Base-by-base conservation (phyloP, 2,329 filamentous ascomycete species). In the Hymenoscyphus infarciens region DNA sequence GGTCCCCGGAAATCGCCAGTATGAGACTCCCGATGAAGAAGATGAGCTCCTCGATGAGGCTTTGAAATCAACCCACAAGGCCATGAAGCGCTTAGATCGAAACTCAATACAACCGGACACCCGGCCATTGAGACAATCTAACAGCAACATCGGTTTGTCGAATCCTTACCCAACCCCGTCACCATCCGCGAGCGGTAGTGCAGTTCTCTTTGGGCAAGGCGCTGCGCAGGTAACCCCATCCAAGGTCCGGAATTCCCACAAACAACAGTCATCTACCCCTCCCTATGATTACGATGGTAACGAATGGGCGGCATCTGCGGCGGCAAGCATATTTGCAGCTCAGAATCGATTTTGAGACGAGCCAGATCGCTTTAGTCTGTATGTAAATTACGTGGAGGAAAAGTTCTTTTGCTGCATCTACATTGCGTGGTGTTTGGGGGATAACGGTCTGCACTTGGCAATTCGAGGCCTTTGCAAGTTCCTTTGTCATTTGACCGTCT, bases 1-100 rank as follows among this genome's bases (percentile, higher is more conserved):
- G 74, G 87, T 91, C 15, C 80, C 82, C 4, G 88, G 90, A 4
- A 86, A 90, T 57, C 89, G 90, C 70, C 88, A 91, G 66, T 97
- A 98, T 74, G 95, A 99, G 73, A 93, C 93, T 0, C 92, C 95
- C 1, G 93, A 96, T 71, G 95, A 99, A 76, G 94, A 98, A 73
- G 95, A 99, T 64, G 95, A 99, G 77, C 83, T 99, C 10, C 82
- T 98, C 10, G 93, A 97, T 69, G 95, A 99, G 76, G 92, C 87
- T 22, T 81, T 97, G 52, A 84, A 87, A 57, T 91, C 90, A 5
- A 90, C 92, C 0, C 88, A 88, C 70, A 86, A 85, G 65, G 91
- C 87, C 7, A 89, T 90, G 72, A 88, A 86, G 73, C 87, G 86
- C 10, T 80, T 96, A 64, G 91, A 87, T 62, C 76, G 71, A 61